A percentile compares a stretch with the other conserved stretches of the same genome.
These are phyloP conservation scores for Solanum tarapatanum DNA, from an alignment of 257 asterid species.

Conservation along the genomic window DNA sequence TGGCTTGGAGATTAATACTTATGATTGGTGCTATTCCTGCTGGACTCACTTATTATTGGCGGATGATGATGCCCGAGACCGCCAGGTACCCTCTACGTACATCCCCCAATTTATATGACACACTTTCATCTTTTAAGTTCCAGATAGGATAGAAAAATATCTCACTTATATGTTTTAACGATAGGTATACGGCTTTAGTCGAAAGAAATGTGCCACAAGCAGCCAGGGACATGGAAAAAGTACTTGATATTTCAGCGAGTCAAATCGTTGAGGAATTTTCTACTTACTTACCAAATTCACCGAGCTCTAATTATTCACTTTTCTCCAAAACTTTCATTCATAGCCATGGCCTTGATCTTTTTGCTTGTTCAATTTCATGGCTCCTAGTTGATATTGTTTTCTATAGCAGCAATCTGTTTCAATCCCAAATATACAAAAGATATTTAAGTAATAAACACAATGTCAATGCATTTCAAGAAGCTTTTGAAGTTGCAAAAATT, in stretches of 20 bases:
- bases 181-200: constrained; percentile 47
- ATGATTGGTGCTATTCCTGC: constrained; percentile 54
- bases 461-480: constrained; percentile 26
- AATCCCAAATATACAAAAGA: constrained; percentile 20
- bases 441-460: neutral
- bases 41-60: constrained; percentile 41
- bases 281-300: neutral
- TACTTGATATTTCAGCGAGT: constrained; percentile 20
- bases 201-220: constrained; percentile 36
- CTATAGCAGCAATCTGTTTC: constrained; percentile 43
- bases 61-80: constrained; percentile 63
- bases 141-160: no score
- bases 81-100: no score
- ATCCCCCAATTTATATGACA: no score
- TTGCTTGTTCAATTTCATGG: constrained; percentile 38
- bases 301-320: constrained; percentile 16
- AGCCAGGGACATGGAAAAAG: constrained; percentile 34
- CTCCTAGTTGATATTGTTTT: constrained; percentile 38
- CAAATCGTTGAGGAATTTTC: constrained; percentile 17
- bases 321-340: constrained; percentile 27
- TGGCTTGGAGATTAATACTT: constrained; percentile 51
- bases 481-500: constrained; percentile 29
- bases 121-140: no score
- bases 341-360: constrained; percentile 46
- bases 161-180: no score